Evolutionary conservation across 2,329 filamentous ascomycete species (phyloP).

Genomic region (Pestalotiopsis fici): DNA sequence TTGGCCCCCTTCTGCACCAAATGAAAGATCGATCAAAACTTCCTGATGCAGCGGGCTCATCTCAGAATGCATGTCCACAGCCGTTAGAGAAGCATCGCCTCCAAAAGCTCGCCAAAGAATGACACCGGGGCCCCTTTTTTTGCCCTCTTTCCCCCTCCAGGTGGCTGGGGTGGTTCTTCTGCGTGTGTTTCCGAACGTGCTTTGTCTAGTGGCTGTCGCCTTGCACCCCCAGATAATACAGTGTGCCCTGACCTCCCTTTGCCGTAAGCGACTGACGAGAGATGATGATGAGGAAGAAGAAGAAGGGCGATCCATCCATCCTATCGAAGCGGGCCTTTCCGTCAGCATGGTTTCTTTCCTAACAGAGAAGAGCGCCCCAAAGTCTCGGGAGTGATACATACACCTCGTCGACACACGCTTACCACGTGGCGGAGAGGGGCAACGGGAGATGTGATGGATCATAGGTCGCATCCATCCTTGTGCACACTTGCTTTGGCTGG

Average conservation of each 20-base stretch:
- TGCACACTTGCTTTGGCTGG: not conserved
- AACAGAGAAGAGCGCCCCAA: not conserved
- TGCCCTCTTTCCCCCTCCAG: no score
- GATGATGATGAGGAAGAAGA: not conserved
- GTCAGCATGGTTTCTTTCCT: not conserved
- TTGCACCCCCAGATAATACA: no score
- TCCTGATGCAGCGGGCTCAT: not conserved
- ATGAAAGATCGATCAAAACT: not conserved
- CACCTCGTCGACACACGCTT: not conserved
- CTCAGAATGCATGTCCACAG: not conserved
- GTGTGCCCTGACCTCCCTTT: not conserved
- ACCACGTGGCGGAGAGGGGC: constrained; percentile 6
- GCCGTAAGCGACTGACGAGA: not conserved
- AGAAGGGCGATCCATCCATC: not conserved
- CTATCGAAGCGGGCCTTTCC: not conserved
- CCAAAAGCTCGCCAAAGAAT: not conserved
- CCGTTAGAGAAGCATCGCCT: not conserved
- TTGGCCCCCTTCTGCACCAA: not conserved
- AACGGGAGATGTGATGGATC: constrained; percentile 7
- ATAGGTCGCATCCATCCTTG: not conserved
- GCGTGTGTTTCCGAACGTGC: no score
- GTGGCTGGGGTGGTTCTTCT: not conserved
- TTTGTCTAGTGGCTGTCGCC: no score
- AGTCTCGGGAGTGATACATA: not conserved
- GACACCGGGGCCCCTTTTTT: no score